Evolutionary conservation across 345 rosid genomes (phyloP).

Genomic region (Brassica cretica): DNA sequence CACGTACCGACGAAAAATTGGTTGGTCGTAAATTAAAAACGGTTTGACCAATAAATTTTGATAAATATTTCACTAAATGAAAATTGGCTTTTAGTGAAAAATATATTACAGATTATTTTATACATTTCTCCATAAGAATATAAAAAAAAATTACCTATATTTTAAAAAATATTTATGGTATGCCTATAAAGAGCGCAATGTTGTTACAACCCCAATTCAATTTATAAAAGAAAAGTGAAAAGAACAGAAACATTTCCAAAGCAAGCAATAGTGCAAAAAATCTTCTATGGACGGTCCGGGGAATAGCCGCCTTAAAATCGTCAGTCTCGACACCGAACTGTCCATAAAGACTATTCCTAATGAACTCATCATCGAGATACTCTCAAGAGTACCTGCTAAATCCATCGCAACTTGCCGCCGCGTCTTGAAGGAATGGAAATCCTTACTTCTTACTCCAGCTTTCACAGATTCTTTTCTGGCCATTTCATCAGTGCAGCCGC

Average conservation of each 20-base stretch:
- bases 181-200: background rate
- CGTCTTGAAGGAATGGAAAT: background rate
- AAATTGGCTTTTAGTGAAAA: background rate
- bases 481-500: background rate
- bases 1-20: background rate
- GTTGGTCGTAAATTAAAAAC: background rate
- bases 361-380: constrained; percentile 5
- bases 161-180: background rate
- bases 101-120: background rate
- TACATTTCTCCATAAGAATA: background rate
- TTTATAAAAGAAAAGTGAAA: background rate
- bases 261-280: background rate
- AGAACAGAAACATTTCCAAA: background rate
- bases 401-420: background rate
- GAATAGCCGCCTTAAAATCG: background rate
- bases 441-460: background rate
- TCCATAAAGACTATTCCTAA: background rate
- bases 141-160: no score
- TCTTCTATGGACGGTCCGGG: background rate
- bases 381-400: background rate
- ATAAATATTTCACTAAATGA: background rate
- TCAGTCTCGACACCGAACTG: background rate
- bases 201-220: background rate
- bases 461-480: background rate
- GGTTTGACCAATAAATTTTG: background rate